Evolutionary conservation across 202 grass and related monocot genomes (phyloP), one percentile per base, ranked within the genome.

Genomic region (Dendrocalamus latiflorus): DNA sequence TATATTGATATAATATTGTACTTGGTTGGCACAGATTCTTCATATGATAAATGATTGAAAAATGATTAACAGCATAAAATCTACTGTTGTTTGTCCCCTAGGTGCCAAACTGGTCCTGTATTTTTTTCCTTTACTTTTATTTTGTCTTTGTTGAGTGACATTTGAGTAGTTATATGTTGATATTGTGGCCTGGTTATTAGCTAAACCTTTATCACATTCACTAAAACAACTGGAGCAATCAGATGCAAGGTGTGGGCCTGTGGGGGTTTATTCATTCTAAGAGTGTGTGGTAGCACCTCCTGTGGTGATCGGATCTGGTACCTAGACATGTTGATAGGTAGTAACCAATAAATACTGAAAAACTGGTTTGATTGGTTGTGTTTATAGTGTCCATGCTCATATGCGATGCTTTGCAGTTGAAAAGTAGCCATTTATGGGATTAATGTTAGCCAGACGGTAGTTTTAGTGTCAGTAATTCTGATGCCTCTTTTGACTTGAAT

Each of bases 31-130:
- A 37, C 39, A 51, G 13, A 76, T 62, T 58, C 36, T 2, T 39
- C 21, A 11, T 43, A 45, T 36, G 6, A 68, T 49, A 36, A 76
- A 43, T 89, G 65, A 51, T 82, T 82, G 18, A 63, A 25, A 75
- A 26, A 5, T 25, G 54, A 49, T 15, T 45, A 54, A 82, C 14
- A 13, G 16, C 16, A 15, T 61, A 61, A 17, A 76, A 84, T 73
- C 7, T 79, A n/a, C 39, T 74, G 42, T 37, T 82, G 43, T 8
- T 61, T 42, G 54, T 28, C 65, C 4, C 6, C 9, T 55, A 38
- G 22, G 24, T 78, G 41, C 41, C 20, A 34, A 47, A 75, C 5
- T 33, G 4, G 25, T 70, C 66, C 12, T 44, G 51, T 70, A 18
- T 86, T 70, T 86, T 45, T 58, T 54, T 50, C 10, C 25, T 28